A percentile compares a stretch with the other conserved stretches of the same genome.
Evolutionary conservation across 176 grass and related monocot species (phyloP).

Genomic region (Tuctoria greenei): DNA sequence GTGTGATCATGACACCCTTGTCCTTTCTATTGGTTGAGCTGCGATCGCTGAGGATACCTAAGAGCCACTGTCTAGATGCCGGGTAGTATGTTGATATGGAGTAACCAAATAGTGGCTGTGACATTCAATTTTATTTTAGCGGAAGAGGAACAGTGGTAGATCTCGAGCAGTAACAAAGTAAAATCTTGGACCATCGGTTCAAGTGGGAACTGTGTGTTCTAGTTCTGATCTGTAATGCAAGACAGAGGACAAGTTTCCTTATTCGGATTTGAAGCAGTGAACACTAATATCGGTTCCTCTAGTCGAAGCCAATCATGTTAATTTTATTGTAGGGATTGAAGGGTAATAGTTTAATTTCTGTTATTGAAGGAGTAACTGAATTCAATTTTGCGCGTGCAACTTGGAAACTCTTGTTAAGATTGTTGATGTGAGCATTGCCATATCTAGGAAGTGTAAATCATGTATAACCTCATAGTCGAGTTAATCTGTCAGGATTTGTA

Average conservation of each 20-base stretch:
- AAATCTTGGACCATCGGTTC: not conserved
- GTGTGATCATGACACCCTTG: not conserved
- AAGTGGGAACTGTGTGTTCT: not conserved
- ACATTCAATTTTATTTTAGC: slow-evolving; percentile 15
- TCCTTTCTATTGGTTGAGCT: not conserved
- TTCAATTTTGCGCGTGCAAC: not conserved
- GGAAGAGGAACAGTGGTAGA: not conserved
- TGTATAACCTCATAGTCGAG: not conserved
- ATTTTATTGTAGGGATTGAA: not conserved
- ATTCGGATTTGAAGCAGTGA: not conserved
- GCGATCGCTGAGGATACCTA: not conserved
- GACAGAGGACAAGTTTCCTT: not conserved
- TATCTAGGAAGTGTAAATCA: not conserved
- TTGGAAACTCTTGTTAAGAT: slow-evolving; percentile 11
- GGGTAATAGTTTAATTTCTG: not conserved
- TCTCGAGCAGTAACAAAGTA: not conserved
- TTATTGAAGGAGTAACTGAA: not conserved
- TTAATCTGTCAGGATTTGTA: not conserved
- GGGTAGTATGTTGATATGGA: not conserved
- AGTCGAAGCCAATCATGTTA: not conserved
- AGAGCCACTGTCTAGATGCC: not conserved
- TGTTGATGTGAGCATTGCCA: not conserved
- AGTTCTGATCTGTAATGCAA: not conserved
- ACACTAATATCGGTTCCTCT: not conserved
- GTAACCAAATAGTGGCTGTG: not conserved